phyloP scores from a whole-genome alignment of 140 eudicot species.

The Stevia rebaudiana region DNA sequence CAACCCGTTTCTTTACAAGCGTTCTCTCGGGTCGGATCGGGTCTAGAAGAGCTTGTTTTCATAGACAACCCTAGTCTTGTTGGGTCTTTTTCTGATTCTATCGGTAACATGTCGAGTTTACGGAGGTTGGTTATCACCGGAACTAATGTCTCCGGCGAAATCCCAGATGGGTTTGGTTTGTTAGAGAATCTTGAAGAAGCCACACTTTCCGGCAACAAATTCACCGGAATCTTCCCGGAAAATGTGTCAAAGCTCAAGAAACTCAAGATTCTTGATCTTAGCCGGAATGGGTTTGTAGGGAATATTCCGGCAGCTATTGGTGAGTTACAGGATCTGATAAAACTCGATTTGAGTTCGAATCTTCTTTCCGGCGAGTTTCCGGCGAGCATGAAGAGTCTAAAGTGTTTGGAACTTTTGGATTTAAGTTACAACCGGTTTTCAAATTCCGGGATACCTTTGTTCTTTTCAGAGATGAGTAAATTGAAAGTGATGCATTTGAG shows the following conservation, averaged over 20 bases:
- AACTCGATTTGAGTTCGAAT: slow-evolving; percentile 54
- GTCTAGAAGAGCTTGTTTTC: slow-evolving; percentile 59
- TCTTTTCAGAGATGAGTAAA: slow-evolving; percentile 42
- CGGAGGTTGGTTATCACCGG: slow-evolving; percentile 62
- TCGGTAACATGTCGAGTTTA: slow-evolving; percentile 31
- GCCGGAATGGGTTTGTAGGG: slow-evolving; percentile 53
- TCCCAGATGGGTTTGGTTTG: slow-evolving; percentile 46
- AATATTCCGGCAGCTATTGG: slow-evolving; percentile 49
- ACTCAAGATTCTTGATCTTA: slow-evolving; percentile 61
- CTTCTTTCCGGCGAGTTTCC: slow-evolving; percentile 48
- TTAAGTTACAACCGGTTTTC: slow-evolving; percentile 47
- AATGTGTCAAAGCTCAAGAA: slow-evolving; percentile 37
- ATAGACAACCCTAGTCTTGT: slow-evolving; percentile 55
- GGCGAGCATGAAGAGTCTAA: slow-evolving; percentile 33
- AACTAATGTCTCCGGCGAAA: slow-evolving; percentile 44
- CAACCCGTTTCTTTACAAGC: slow-evolving; percentile 34
- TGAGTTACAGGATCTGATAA: slow-evolving; percentile 27
- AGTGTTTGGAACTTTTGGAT: slow-evolving; percentile 54
- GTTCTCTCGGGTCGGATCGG: slow-evolving; percentile 27
- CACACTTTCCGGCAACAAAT: slow-evolving; percentile 49
- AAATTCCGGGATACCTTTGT: slow-evolving; percentile 53
- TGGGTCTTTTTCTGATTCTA: slow-evolving; percentile 40
- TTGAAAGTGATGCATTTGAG: slow-evolving; percentile 60
- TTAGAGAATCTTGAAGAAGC: slow-evolving; percentile 49
- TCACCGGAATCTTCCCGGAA: slow-evolving; percentile 35